These are phyloP conservation scores for Ceriops decandra DNA, from an alignment of 345 rosid species.

Conservation along the genomic window DNA sequence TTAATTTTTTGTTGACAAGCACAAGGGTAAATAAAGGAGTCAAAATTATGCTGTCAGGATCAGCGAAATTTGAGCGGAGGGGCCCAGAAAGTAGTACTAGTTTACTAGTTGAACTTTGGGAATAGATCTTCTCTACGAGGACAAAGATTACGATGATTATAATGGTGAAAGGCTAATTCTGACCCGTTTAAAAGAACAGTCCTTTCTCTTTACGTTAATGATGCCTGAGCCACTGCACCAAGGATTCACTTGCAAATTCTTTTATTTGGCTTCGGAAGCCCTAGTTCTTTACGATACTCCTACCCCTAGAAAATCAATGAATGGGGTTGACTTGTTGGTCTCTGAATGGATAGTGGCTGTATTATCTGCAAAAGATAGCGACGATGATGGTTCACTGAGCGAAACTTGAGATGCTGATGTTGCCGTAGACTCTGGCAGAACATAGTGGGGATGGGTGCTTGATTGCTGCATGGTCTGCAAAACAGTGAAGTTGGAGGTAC, in stretches of 20 bases:
- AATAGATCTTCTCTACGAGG: too few species aligned
- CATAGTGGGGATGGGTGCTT: constrained; percentile 23
- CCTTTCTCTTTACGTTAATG: too few species aligned
- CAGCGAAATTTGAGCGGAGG: too few species aligned
- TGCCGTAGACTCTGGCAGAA: constrained; percentile 35
- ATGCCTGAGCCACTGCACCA: not conserved
- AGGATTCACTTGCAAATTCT: constrained; percentile 9
- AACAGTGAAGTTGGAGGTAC: constrained; percentile 21
- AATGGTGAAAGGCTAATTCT: too few species aligned
- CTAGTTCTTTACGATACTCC: constrained; percentile 29
- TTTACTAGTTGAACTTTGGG: too few species aligned
- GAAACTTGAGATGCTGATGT: constrained; percentile 40
- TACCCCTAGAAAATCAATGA: constrained; percentile 63
- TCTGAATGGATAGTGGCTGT: constrained; percentile 26
- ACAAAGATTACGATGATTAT: too few species aligned
- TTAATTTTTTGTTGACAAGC: too few species aligned
- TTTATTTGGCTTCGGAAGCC: constrained; percentile 12
- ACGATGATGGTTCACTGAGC: constrained; percentile 39
- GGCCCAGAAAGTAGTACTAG: too few species aligned
- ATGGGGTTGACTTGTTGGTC: constrained; percentile 33
- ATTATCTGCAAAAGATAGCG: constrained; percentile 31
- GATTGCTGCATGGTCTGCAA: constrained; percentile 29
- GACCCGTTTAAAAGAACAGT: too few species aligned
- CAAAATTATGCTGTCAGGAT: too few species aligned
- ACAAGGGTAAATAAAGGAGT: too few species aligned